Evolutionary conservation across 805 yeast species (phyloP).

Genomic region (Torulaspora indica): DNA sequence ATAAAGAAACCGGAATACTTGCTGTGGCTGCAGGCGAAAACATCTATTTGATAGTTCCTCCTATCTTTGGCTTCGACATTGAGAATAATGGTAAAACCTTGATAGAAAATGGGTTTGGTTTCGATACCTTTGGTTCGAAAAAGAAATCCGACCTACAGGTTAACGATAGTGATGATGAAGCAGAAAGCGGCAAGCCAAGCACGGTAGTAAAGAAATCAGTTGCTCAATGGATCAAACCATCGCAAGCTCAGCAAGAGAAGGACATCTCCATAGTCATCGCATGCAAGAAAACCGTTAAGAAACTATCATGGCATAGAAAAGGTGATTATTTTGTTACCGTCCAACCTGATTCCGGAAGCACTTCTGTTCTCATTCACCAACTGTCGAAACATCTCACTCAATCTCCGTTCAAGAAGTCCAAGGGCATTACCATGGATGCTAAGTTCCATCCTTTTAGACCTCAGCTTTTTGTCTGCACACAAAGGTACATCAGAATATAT

Average conservation of each 20-base stretch:
- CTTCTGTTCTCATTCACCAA: conserved; percentile 91
- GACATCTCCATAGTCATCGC: conserved; percentile 75
- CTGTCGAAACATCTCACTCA: conserved; percentile 90
- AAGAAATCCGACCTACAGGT: conserved; percentile 42
- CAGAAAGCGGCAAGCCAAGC: conserved; percentile 36
- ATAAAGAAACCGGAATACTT: conserved; percentile 62
- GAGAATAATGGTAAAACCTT: conserved; percentile 75
- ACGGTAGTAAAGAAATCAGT: conserved; percentile 46
- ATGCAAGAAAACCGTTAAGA: conserved; percentile 63
- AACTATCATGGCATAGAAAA: conserved; percentile 90
- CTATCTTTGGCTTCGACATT: conserved; percentile 80
- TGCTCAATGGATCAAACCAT: conserved; percentile 82
- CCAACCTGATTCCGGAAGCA: conserved; percentile 87
- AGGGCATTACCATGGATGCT: conserved; percentile 93
- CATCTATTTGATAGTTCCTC: conserved; percentile 77
- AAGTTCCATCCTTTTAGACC: conserved; percentile 97
- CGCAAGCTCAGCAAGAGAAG: conserved; percentile 50
- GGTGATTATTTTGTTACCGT: conserved; percentile 96
- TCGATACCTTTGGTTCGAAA: conserved; percentile 56
- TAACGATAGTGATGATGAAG: conserved; percentile 40
- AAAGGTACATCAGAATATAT: conserved; percentile 84
- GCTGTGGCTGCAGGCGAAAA: conserved; percentile 82
- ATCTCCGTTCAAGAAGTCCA: conserved; percentile 88
- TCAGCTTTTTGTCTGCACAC: conserved; percentile 88
- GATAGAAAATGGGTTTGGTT: conserved; percentile 91